These are phyloP conservation scores for Glonium stellatum DNA, from an alignment of 495 filamentous ascomycete species.

Conservation along the genomic window DNA sequence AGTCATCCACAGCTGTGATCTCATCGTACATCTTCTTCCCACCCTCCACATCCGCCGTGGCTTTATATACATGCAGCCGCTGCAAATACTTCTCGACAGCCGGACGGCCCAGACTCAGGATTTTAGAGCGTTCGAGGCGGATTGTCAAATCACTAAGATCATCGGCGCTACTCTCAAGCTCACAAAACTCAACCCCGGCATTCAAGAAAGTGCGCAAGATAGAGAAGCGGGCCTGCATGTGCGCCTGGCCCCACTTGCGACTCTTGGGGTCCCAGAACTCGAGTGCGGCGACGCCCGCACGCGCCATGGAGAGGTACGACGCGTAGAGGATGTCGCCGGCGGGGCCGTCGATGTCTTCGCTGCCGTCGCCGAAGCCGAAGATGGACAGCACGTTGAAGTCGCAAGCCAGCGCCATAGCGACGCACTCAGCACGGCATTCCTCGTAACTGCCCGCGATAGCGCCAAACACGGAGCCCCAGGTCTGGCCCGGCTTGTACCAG, in stretches of 20 bases:
- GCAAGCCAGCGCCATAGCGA: conserved; percentile 86
- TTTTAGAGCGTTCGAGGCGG: conserved; percentile 74
- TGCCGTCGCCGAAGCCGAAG: conserved; percentile 82
- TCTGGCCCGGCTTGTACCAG: conserved; percentile 90
- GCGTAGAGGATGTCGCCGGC: conserved; percentile 82
- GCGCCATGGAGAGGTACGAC: conserved; percentile 85
- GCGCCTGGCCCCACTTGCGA: conserved; percentile 88
- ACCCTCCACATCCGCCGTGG: conserved; percentile 71
- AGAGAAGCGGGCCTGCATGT: conserved; percentile 89
- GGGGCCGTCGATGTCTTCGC: conserved; percentile 57
- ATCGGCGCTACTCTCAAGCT: conserved; percentile 62
- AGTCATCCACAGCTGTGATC: conserved; percentile 75
- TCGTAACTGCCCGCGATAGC: conserved; percentile 81
- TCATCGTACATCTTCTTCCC: conserved; percentile 72
- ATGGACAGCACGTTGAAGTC: conserved; percentile 84
- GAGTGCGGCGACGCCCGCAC: conserved; percentile 73
- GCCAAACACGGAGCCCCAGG: conserved; percentile 89
- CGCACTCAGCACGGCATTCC: conserved; percentile 76
- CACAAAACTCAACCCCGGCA: conserved; percentile 75
- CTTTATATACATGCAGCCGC: conserved; percentile 89
- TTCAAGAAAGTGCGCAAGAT: conserved; percentile 85
- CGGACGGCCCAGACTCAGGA: conserved; percentile 51
- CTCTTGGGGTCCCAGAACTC: conserved; percentile 86
- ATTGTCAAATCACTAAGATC: conserved; percentile 79
- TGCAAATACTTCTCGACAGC: conserved; percentile 86